Evolutionary conservation across 2,329 filamentous ascomycete species (phyloP).

Genomic region (Botrytis pseudocinerea): DNA sequence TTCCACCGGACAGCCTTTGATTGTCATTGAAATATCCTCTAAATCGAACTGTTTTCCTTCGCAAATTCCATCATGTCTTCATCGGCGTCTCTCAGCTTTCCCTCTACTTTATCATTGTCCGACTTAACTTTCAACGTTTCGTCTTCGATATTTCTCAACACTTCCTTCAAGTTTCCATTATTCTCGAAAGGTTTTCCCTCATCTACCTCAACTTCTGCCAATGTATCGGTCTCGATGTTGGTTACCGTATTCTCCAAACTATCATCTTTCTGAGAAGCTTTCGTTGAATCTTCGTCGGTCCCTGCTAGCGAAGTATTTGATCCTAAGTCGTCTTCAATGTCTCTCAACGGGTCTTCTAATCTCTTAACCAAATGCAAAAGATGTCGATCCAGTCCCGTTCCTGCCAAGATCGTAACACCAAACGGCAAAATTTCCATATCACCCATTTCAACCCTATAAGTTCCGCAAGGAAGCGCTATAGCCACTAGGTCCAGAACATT

Average conservation of each 20-base stretch:
- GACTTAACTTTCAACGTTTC: background rate
- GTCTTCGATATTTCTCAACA: background rate
- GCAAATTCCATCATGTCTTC: background rate
- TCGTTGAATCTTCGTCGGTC: background rate
- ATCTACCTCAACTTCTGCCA: background rate
- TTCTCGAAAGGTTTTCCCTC: background rate
- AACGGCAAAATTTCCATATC: constrained; percentile 43
- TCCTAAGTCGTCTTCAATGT: constrained; percentile 26
- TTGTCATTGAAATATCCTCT: background rate
- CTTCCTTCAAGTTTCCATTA: background rate
- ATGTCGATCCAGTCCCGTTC: constrained; percentile 45
- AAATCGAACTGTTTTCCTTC: background rate
- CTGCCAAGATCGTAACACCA: constrained; percentile 47
- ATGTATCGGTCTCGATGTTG: background rate
- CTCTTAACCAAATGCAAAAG: constrained; percentile 42
- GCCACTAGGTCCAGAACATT: constrained; percentile 56
- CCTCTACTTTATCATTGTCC: background rate
- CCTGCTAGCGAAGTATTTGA: background rate
- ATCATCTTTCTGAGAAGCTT: background rate
- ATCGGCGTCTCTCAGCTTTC: background rate
- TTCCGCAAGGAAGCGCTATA: constrained; percentile 40
- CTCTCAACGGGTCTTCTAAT: constrained; percentile 35
- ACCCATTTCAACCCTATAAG: constrained; percentile 30
- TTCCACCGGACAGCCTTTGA: background rate
- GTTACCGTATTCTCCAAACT: background rate